Evolutionary conservation across 2,329 filamentous ascomycete species (phyloP).

Genomic region (Penicillium psychrosexuale): DNA sequence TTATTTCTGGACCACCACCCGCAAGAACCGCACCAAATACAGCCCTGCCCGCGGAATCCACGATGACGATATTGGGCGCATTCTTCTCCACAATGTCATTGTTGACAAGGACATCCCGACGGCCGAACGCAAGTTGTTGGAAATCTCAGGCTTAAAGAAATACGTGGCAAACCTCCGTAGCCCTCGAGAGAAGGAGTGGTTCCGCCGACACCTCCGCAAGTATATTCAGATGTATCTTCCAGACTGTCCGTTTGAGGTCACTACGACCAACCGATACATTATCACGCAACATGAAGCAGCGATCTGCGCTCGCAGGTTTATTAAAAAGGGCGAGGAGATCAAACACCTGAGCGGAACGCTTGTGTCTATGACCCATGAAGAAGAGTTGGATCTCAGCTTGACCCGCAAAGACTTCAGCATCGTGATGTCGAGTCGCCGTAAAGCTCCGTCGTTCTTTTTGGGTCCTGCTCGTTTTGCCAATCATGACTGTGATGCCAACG

Average conservation of each 20-base stretch:
- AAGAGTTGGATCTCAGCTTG: slow-evolving; percentile 76
- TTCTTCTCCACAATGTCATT: slow-evolving; percentile 65
- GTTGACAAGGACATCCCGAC: slow-evolving; percentile 67
- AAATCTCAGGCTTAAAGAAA: slow-evolving; percentile 68
- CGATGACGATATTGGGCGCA: slow-evolving; percentile 59
- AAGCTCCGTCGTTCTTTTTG: slow-evolving; percentile 86
- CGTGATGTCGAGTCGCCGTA: slow-evolving; percentile 88
- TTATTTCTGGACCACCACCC: slow-evolving; percentile 94
- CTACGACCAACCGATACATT: slow-evolving; percentile 90
- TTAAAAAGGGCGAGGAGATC: slow-evolving; percentile 78
- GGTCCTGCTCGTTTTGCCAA: slow-evolving; percentile 95
- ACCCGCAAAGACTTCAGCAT: slow-evolving; percentile 95
- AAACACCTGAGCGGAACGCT: slow-evolving; percentile 90
- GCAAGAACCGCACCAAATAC: slow-evolving; percentile 88
- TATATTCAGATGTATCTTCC: slow-evolving; percentile 92
- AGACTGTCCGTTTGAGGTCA: slow-evolving; percentile 92
- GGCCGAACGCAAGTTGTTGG: slow-evolving; percentile 70
- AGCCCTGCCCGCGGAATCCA: slow-evolving; percentile 76
- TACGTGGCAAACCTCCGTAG: slow-evolving; percentile 67
- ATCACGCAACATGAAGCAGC: slow-evolving; percentile 86
- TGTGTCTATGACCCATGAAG: slow-evolving; percentile 86
- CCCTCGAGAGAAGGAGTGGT: slow-evolving; percentile 79
- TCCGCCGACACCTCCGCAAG: slow-evolving; percentile 77
- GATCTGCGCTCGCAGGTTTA: slow-evolving; percentile 73
- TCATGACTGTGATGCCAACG: slow-evolving; percentile 93